Evolutionary conservation across 1,139 yeast species (phyloP), one percentile per base, ranked within the genome.

Genomic region (Pichia sp.): DNA sequence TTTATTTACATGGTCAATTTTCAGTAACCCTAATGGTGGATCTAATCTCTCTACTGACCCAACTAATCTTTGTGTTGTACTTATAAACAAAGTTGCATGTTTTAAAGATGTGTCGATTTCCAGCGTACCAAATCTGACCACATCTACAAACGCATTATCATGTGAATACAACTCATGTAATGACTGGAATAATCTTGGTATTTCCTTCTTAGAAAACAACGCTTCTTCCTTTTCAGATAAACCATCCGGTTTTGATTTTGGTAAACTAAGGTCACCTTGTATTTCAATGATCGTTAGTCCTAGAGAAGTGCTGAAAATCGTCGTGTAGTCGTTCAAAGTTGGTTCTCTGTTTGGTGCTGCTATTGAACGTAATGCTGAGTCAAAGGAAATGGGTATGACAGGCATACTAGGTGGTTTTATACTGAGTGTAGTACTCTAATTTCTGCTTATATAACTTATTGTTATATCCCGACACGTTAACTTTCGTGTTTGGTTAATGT

Each of bases 241-340:
- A 22, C 56, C 62, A 4, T 52, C 53, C 2, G 77, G 76, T 36
- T 66, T 67, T 25, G 59, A 60, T 1, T 58, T 52, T 0, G 89
- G 89, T 1, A 79, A 59, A 48, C 79, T 76, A 40, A 84, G 62
- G 35, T 79, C 85, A 4, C 92, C 92, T 61, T 84, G 92, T 18
- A 84, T 82, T 61, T 84, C 92, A 25, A 84, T 55, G 12, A 84
- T 58, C 1, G 76, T 71, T 35, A 79, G 69, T 0, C 90, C 92
- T 42, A 68, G 64, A 0, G 82, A 75, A 0, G 90, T 79, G 1
- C 74, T 58, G 9, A 79, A 61, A 12, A 73, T 43, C 3, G 59
- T 50, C 8, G 60, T 43, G 30, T 49, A 53, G 22, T 54, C 48
- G 2, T 43, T 42, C 8, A 47, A 27, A 1, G 49, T 34, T 16